Evolutionary conservation across 768 basidiomycete species (phyloP), one percentile per base, ranked within the genome.

Genomic region (Phaffia australis): DNA sequence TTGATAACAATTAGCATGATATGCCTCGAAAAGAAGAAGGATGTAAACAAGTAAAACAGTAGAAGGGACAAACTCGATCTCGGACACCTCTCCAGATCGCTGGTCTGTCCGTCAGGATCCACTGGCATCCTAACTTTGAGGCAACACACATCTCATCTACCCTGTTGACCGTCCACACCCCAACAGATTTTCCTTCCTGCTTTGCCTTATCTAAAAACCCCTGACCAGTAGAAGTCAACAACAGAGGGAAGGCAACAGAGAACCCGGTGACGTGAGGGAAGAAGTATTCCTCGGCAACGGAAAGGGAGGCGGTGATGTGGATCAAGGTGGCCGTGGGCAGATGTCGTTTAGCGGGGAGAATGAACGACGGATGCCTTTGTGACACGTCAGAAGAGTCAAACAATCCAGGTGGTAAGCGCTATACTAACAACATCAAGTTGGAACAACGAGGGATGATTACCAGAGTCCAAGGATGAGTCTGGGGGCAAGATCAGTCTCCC

Each of bases 131-230:
- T 75, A 74, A 75, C 52, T 75, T 73, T 19, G 73, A 73, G 68
- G 78, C 78, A 58, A 78, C 74, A 57, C 75, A 72, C 78, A 79
- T 79, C 62, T 74, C 72, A 63, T 83, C 84, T 14, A 84, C 84
- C 56, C 85, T 81, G 73, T 99, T 99, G 30, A 98, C 94, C 0
- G 95, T 99, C 95, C 93, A 97, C 3, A 91, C 89, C 83, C 93
- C 86, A 64, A 98, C 71, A 71, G 81, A 81, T 81, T 95, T 76
- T 18, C 70, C 72, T 2, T 60, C 84, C 19, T 74, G 79, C 74
- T 85, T 84, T 78, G 89, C 92, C 71, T 92, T 87, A 56, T 79
- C 77, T 64, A 85, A 74, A 78, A 76, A 93, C 82, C 76, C 81
- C 68, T 82, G 80, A 1, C 94, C 94, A 68, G 89, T 88, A 1